A percentile compares a stretch with the other conserved stretches of the same genome.
These are phyloP conservation scores for Herpotrichia juniperi DNA, from an alignment of 2,329 filamentous ascomycete genomes.

Conservation along the genomic window DNA sequence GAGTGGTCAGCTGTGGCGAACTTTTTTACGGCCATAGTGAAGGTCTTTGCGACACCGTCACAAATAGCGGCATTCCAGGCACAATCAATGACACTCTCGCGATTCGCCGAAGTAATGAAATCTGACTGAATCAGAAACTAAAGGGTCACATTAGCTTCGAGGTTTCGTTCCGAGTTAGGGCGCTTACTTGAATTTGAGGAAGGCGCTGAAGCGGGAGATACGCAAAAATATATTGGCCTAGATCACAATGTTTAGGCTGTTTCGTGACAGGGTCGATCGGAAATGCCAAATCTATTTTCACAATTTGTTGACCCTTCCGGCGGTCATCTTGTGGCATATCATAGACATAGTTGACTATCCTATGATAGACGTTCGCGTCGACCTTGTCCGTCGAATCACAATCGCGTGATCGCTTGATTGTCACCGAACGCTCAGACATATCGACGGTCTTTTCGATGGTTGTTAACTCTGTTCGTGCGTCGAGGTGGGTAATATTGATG, in stretches of 20 bases:
- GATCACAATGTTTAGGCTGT: conserved; percentile 20
- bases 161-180: background rate
- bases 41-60: conserved; percentile 15
- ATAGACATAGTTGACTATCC: background rate
- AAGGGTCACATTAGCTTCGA: background rate
- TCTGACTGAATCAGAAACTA: conserved; percentile 36
- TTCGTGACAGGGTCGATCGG: conserved; percentile 15
- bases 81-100: conserved; percentile 24
- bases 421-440: background rate
- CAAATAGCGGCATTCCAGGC: conserved; percentile 26
- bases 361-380: conserved; percentile 9
- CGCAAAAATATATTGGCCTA: conserved; percentile 24
- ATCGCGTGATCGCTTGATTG: background rate
- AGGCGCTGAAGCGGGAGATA: conserved; percentile 25
- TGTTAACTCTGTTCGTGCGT: background rate
- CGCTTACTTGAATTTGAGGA: conserved; percentile 23
- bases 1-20: conserved; percentile 17
- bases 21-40: conserved; percentile 12
- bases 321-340: conserved; percentile 19
- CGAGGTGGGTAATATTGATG: conserved; percentile 2
- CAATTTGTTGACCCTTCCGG: conserved; percentile 7
- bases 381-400: background rate
- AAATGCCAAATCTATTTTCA: conserved; percentile 26
- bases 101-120: conserved; percentile 29
- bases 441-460: background rate